Evolutionary conservation across 768 basidiomycete genomes (phyloP), one percentile per base, ranked within the genome.

Genomic region (Hericium rajendrae): DNA sequence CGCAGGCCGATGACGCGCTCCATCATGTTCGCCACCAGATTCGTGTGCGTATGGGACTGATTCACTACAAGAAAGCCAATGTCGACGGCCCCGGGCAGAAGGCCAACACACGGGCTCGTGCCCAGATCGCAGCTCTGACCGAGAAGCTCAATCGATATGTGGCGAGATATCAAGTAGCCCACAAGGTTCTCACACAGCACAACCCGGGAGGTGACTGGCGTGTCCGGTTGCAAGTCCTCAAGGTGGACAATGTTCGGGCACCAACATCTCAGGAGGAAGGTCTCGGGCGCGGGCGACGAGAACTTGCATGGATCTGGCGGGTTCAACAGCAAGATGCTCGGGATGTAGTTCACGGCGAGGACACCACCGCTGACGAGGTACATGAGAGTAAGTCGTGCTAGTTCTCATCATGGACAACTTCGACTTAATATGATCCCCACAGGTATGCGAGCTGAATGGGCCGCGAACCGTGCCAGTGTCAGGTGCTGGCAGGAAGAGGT

Each of bases 391-490:
- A 49, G 48, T 40, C 16, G 22, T 22, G 22, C 22, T 22, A 22
- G 39, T 11, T 40, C 10, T 40, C 39, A 40, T 40, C 12, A 11
- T 11, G 16, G 16, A 11, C 39, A 40, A 40, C 10, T 40, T 40
- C 10, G 10, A 11, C 16, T 16, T 40, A 16, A 40, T 16, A 11
- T 40, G 10, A 16, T 40, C 16, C 39, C 24, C 18, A 22, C 37
- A 52, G 58, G 40, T 48, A 41, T 60, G n/a, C 59, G 60, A 16
- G 49, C 52, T n/a, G 59, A 62, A 37, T 62, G 60, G 60, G 48
- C 46, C 9, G 48, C 46, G 53, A 12, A 37, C 9, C 48, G 48
- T 18, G 62, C 62, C 10, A 51, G 62, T 2, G 38, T 37, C 6
- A 32, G 51, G 10, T 32, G 62, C 1, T 63, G 62, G 62, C 20